These are phyloP conservation scores for Collybia nuda DNA, from an alignment of 768 basidiomycete genomes.

Conservation along the genomic window DNA sequence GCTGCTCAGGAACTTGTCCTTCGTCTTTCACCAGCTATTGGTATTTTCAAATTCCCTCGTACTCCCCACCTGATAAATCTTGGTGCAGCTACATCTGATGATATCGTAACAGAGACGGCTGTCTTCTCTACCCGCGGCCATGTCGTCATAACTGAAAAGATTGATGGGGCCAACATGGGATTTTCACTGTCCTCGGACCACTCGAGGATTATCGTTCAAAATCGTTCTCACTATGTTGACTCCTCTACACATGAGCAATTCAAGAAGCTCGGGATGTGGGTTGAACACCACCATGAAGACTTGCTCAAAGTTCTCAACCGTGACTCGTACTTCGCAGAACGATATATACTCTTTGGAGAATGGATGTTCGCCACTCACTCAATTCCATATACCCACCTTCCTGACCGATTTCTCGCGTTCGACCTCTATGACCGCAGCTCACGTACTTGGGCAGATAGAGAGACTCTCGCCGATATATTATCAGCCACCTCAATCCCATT, in stretches of 20 bases:
- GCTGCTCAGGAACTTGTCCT: constrained; percentile 48
- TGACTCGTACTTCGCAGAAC: constrained; percentile 52
- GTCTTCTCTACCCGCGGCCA: constrained; percentile 19
- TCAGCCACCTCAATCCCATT: constrained; percentile 35
- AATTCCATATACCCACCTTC: constrained; percentile 53
- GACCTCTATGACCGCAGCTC: constrained; percentile 57
- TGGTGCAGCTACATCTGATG: constrained; percentile 56
- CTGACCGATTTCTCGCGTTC: constrained; percentile 58
- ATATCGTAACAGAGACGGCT: constrained; percentile 35
- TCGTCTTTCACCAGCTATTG: constrained; percentile 39
- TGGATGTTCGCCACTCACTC: constrained; percentile 66
- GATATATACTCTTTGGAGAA: constrained; percentile 63
- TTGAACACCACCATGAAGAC: constrained; percentile 46
- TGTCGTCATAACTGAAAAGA: constrained; percentile 59
- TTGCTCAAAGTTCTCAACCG: constrained; percentile 42
- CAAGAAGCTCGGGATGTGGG: constrained; percentile 54
- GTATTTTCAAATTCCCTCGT: constrained; percentile 57
- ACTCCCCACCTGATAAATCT: constrained; percentile 60
- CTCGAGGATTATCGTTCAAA: constrained; percentile 51
- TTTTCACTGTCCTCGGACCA: constrained; percentile 53
- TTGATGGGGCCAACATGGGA: constrained; percentile 70
- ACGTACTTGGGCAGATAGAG: constrained; percentile 36
- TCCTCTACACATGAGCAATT: constrained; percentile 60
- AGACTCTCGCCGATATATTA: constrained; percentile 31
- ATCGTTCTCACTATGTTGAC: constrained; percentile 61